These are phyloP conservation scores for Corchorus capsularis DNA, from an alignment of 345 rosid species.

Conservation along the genomic window DNA sequence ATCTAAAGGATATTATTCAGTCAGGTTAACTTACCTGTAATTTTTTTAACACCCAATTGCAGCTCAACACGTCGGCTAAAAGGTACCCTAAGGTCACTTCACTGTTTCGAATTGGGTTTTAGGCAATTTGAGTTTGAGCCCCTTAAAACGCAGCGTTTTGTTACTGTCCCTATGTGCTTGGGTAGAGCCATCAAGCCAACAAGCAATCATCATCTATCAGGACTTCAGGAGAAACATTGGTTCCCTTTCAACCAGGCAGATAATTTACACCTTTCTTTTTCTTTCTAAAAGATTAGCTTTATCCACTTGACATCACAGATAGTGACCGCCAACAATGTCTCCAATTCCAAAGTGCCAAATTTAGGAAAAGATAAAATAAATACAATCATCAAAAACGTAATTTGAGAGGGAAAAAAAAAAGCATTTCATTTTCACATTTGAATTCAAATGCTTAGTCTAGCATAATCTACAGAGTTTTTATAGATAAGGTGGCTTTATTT, in stretches of 20 bases:
- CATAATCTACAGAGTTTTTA: constrained; percentile 3
- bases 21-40: not conserved
- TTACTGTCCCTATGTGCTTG: not conserved
- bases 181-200: not conserved
- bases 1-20: not conserved
- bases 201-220: not conserved
- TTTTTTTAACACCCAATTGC: not conserved
- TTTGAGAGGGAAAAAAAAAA: no score
- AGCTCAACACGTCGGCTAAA: not conserved
- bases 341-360: not conserved
- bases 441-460: not conserved
- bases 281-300: not conserved
- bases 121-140: no score
- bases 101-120: not conserved
- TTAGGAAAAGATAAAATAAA: not conserved
- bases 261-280: no score
- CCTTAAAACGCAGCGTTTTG: not conserved
- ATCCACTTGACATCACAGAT: not conserved
- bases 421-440: not conserved
- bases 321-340: not conserved
- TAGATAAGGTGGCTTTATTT: constrained; percentile 21
- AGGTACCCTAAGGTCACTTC: not conserved
- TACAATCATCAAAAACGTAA: no score
- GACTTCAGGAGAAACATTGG: not conserved
- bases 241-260: no score